Percentiles rank a stretch among this genome's conserved stretches.
Evolutionary conservation across 192 early-diverging fungal species (phyloP).

Genomic region (Coemansia sp.): DNA sequence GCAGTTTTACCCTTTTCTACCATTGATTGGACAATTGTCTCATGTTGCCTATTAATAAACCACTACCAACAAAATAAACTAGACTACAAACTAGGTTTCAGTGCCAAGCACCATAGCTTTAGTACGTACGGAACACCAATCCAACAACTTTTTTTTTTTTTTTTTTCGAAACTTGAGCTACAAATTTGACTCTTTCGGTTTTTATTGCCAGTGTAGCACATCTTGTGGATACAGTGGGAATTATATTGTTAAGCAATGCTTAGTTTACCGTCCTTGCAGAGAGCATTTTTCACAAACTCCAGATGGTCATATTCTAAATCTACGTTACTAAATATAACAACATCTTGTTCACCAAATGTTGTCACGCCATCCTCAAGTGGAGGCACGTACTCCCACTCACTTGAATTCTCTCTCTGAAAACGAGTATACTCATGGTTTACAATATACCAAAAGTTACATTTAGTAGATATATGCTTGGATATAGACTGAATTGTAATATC

Average conservation of each 20-base stretch:
- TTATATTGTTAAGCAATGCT: neutral
- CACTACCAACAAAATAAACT: too few species aligned
- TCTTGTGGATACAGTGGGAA: neutral
- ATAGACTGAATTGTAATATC: neutral
- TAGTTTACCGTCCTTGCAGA: neutral
- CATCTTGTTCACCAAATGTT: neutral
- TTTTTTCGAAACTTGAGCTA: too few species aligned
- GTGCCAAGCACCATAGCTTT: too few species aligned
- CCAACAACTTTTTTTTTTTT: too few species aligned
- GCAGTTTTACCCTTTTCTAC: too few species aligned
- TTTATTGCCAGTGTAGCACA: neutral
- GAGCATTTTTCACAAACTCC: neutral
- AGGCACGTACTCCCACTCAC: neutral
- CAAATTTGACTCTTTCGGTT: too few species aligned
- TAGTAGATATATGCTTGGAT: neutral
- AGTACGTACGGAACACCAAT: too few species aligned
- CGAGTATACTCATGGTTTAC: neutral
- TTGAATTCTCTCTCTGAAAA: neutral
- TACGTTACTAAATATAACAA: neutral
- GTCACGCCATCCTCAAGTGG: neutral
- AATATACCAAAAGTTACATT: neutral
- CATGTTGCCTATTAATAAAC: too few species aligned
- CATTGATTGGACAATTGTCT: too few species aligned
- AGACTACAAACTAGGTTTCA: too few species aligned
- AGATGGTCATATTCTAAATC: neutral